Conservation (phyloP, 2,329 filamentous ascomycete genomes). For the Rhynchosporium secalis region DNA sequence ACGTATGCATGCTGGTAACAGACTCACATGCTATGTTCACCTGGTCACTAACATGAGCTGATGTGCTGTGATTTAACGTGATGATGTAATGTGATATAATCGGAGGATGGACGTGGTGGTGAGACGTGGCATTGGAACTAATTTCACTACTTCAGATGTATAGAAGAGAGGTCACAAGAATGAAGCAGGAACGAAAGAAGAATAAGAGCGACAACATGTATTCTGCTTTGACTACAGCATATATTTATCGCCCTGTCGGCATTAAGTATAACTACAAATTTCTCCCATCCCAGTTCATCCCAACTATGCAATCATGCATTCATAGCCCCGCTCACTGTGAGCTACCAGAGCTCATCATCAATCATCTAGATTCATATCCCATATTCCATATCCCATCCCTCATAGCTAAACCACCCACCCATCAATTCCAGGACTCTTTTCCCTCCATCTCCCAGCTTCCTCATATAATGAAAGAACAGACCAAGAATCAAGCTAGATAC, state of each 20-base stretch:
- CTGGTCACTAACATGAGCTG: too few relatives aligned
- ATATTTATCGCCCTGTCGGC: constrained; percentile 6
- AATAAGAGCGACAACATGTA: not conserved
- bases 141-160: too few relatives aligned
- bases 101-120: too few relatives aligned
- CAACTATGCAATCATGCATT: not conserved
- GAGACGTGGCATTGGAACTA: too few relatives aligned
- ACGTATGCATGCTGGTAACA: too few relatives aligned
- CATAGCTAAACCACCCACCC: not conserved
- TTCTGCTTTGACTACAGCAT: not conserved
- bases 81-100: too few relatives aligned
- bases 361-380: constrained; percentile 15
- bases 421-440: not conserved
- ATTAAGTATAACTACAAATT: constrained; percentile 13
- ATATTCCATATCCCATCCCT: not conserved
- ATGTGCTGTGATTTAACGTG: too few relatives aligned
- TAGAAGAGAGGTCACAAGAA: too few relatives aligned
- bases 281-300: not conserved
- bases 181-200: not conserved
- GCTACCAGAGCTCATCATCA: constrained; percentile 19
- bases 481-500: not conserved
- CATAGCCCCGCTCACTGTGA: constrained; percentile 9
- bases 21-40: too few relatives aligned
- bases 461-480: not conserved
- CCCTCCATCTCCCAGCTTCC: not conserved